Base-by-base conservation (phyloP, 2,329 filamentous ascomycete species). In the Westerdykella aurantiaca region DNA sequence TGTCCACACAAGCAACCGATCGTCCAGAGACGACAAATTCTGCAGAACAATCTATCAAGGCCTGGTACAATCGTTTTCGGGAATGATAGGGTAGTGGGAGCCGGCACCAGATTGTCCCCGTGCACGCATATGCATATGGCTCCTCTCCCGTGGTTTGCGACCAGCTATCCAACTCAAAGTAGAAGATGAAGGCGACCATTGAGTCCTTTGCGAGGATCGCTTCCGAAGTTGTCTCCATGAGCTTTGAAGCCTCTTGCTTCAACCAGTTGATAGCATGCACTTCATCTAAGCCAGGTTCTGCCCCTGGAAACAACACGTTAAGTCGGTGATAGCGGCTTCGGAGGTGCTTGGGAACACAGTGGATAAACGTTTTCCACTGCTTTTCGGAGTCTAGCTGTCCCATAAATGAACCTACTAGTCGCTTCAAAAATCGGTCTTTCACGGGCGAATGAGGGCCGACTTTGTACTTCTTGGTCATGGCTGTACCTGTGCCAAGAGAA, bases 401-500 rank as follows among this genome's bases (percentile, higher is more conserved):
- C 45, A 56, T 56, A 25, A 56, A 56, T 6, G 35, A 48, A 23
- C 48, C 37, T 37, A 49, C 44, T 2, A 61, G 35, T 31, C 57
- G 45, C 25, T 41, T 37, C 2, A 58, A 14, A 29, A 58, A 60
- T 21, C 51, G 34, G 13, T 55, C 50, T 35, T 43, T 52, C 10
- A 53, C 51, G 4, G 55, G 58, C 3, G 53, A 61, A 22, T 52
- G 47, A 12, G 52, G 45, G 12, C 49, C 50, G 7, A 52, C 38
- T n/a, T 39, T 46, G 45, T 31, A 51, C 29, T 23, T 46, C 11
- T 25, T 21, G 3, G 34, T 31, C 5, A 25, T 41, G 9, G 37
- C 35, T 12, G 46, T 51, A 6, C 60, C 59, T 9, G 56, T 59
- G 12, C 59, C 58, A 11, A 64, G 45, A 13, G 53, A 61, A 5